Conservation (phyloP, 1,284 basidiomycete genomes). For the Cryptococcus deneoformans region DNA sequence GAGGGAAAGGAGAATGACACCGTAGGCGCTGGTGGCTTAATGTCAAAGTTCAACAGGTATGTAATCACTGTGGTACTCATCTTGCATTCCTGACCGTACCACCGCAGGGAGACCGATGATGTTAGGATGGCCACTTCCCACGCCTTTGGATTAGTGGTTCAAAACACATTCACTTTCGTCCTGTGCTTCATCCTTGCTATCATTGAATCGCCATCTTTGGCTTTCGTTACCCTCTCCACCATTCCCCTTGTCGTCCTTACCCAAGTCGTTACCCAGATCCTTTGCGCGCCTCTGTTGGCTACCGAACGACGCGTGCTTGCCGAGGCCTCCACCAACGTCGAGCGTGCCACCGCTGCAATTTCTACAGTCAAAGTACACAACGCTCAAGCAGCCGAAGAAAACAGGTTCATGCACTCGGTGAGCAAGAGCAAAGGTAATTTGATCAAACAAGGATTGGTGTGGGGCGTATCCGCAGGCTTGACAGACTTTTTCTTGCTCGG, state of each 20-base stretch:
- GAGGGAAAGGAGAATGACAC: slow-evolving; percentile 54
- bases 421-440: slow-evolving; percentile 54
- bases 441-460: slow-evolving; percentile 61
- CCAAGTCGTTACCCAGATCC: slow-evolving; percentile 68
- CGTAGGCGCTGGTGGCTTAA: slow-evolving; percentile 83
- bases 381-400: slow-evolving; percentile 63
- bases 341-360: slow-evolving; percentile 75
- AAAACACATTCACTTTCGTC: slow-evolving; percentile 75
- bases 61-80: no score
- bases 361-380: slow-evolving; percentile 96
- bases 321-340: slow-evolving; percentile 70
- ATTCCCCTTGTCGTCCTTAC: slow-evolving; percentile 73
- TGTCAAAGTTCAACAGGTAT: slow-evolving; percentile 89
- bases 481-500: slow-evolving; percentile 77
- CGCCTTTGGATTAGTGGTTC: slow-evolving; percentile 71
- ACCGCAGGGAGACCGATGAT: slow-evolving; percentile 88
- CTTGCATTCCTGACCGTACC: not conserved
- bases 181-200: slow-evolving; percentile 81
- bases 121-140: slow-evolving; percentile 83
- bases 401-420: slow-evolving; percentile 55
- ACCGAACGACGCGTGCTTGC: slow-evolving; percentile 67
- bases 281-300: slow-evolving; percentile 64
- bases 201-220: slow-evolving; percentile 72
- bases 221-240: slow-evolving; percentile 79
- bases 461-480: slow-evolving; percentile 68